Conservation (phyloP, 192 early-diverging fungal genomes). For the Dissophora ornata region DNA sequence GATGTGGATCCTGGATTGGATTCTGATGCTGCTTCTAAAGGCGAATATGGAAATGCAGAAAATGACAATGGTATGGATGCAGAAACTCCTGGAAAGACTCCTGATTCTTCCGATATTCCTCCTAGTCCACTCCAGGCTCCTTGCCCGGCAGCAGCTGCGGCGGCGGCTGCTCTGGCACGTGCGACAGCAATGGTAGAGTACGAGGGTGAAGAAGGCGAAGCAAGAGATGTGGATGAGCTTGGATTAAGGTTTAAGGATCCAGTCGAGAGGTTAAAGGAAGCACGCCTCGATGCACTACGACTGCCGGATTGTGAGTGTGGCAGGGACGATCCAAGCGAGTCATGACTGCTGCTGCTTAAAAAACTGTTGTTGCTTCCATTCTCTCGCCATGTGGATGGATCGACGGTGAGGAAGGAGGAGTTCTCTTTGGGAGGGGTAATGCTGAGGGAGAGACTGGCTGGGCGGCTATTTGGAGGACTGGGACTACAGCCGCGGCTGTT, state of each 20-base stretch:
- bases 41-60: not conserved
- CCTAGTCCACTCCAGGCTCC: not conserved
- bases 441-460: conserved; percentile 32
- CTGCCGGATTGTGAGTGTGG: not conserved
- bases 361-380: conserved; percentile 1
- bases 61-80: conserved; percentile 12
- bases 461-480: too few relatives aligned
- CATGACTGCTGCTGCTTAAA: conserved; percentile 14
- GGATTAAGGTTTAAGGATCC: conserved; percentile 30
- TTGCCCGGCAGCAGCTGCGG: conserved; percentile 1
- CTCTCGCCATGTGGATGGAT: not conserved
- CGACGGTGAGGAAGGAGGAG: not conserved
- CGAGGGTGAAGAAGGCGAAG: conserved; percentile 47
- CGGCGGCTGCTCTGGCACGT: conserved; percentile 33
- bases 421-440: conserved; percentile 35
- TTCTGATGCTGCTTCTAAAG: too few relatives aligned
- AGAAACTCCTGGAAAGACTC: conserved; percentile 28
- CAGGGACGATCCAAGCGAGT: conserved; percentile 25
- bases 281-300: not conserved
- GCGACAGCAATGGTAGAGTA: conserved; percentile 54
- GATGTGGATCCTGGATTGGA: too few relatives aligned
- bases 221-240: conserved; percentile 19
- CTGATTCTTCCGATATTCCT: conserved; percentile 28
- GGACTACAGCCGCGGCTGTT: not conserved
- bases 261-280: conserved; percentile 33